These are phyloP conservation scores for Eucalyptus sp. DNA, from an alignment of 345 rosid genomes.

Conservation along the genomic window DNA sequence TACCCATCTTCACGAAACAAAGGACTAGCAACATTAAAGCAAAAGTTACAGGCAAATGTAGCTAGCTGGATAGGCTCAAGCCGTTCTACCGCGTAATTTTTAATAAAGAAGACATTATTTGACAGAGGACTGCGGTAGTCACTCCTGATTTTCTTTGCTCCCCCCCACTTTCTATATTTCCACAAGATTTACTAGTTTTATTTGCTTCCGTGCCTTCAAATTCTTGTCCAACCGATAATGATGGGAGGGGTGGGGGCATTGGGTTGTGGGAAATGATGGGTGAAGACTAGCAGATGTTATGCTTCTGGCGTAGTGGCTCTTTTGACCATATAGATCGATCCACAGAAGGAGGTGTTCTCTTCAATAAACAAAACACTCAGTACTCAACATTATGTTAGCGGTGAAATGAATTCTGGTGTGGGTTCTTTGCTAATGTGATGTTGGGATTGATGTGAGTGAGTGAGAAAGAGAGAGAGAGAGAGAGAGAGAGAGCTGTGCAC, in stretches of 20 bases:
- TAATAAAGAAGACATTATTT: neutral
- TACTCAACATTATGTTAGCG: neutral
- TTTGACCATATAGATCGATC: neutral
- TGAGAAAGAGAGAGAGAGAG: neutral
- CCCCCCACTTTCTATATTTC: neutral
- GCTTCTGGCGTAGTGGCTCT: neutral
- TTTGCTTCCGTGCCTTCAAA: neutral
- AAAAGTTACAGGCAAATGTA: neutral
- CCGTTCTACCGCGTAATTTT: neutral
- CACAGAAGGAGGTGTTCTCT: neutral
- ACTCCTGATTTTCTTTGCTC: neutral
- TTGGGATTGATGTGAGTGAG: constrained; percentile 30
- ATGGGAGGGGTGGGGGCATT: constrained; percentile 27
- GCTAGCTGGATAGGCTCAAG: neutral
- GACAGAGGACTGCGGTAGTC: neutral
- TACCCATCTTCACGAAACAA: neutral
- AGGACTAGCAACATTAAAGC: neutral
- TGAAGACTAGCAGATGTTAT: neutral
- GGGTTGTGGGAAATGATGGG: constrained; percentile 27
- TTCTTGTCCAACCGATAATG: neutral
- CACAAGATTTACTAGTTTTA: neutral
- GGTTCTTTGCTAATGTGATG: constrained; percentile 3
- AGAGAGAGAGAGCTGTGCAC: neutral
- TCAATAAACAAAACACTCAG: neutral
- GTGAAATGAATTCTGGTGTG: neutral